Percentiles rank a stretch among this genome's conserved stretches.
Evolutionary conservation across 352 stramenopile genomes (phyloP).

Genomic region (Peronospora belbahrii): DNA sequence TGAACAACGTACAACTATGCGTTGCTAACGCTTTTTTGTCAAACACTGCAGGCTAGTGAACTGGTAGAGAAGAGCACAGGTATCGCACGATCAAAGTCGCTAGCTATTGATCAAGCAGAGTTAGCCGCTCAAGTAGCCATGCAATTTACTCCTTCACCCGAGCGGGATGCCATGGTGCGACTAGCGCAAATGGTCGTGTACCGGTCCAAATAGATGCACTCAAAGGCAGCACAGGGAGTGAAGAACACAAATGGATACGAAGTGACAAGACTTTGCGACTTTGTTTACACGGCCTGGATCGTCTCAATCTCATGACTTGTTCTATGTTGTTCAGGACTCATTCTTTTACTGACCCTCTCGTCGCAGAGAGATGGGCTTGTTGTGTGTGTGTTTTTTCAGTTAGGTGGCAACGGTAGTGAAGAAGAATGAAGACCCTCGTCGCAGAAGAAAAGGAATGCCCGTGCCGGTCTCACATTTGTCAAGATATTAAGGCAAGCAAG

Average conservation of each 20-base stretch:
- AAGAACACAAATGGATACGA: conserved; percentile 21
- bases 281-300: conserved; percentile 1
- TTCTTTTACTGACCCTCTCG: background rate
- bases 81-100: conserved; percentile 88
- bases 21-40: conserved; percentile 11
- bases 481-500: conserved; percentile 2
- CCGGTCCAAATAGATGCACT: conserved; percentile 73
- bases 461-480: conserved; percentile 7
- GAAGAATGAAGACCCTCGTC: conserved; percentile 12
- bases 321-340: conserved; percentile 1
- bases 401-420: conserved; percentile 4
- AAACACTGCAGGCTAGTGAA: conserved; percentile 51
- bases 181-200: conserved; percentile 85
- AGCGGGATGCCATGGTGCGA: conserved; percentile 78
- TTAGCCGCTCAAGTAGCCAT: conserved; percentile 90
- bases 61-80: conserved; percentile 88
- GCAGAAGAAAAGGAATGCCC: conserved; percentile 15
- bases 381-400: conserved; percentile 24
- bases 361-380: no score
- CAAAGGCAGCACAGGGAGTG: conserved; percentile 6
- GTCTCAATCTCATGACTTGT: background rate
- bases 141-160: conserved; percentile 74
- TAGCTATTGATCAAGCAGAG: conserved; percentile 95
- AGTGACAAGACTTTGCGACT: conserved; percentile 3
- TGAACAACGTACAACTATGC: conserved; percentile 4